phyloP scores from a whole-genome alignment of 2,329 filamentous ascomycete species.

The Podosphaera aphanis region DNA sequence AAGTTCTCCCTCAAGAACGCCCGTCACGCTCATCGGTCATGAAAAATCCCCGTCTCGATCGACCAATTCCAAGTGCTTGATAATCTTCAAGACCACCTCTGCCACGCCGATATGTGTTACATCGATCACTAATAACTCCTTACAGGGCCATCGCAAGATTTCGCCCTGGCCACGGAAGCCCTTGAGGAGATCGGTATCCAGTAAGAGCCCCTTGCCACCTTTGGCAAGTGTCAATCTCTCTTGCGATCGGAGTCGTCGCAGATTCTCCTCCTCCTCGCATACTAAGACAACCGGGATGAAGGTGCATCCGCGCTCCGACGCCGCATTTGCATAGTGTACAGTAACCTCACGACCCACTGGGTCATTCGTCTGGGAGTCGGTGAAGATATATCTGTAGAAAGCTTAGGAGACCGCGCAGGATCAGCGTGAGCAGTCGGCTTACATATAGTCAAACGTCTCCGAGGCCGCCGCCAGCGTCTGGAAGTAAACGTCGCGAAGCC shows the following conservation, averaged over 20 bases:
- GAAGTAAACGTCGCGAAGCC: background rate
- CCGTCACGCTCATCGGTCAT: too few species aligned
- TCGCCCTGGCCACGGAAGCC: background rate
- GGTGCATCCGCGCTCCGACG: background rate
- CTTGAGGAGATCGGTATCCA: slow-evolving; percentile 1
- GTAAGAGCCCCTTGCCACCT: background rate
- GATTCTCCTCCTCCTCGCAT: slow-evolving; percentile 2
- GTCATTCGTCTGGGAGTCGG: slow-evolving; percentile 1
- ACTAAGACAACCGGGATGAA: slow-evolving; percentile 2
- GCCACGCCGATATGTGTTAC: background rate
- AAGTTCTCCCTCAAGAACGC: too few species aligned
- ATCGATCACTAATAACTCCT: slow-evolving; percentile 1
- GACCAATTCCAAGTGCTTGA: background rate
- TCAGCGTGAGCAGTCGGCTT: background rate
- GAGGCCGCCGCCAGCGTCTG: background rate
- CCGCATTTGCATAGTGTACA: background rate
- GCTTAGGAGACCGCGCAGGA: background rate
- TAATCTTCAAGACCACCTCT: background rate
- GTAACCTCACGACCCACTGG: background rate
- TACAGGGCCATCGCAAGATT: slow-evolving; percentile 1
- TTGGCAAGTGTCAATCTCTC: background rate
- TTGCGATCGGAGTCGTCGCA: background rate
- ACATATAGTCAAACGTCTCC: slow-evolving; percentile 1
- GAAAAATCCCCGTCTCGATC: background rate
- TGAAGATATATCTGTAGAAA: background rate